Conservation (phyloP, 1,139 yeast genomes). For the Zygosaccharomyces pseudobailii region DNA sequence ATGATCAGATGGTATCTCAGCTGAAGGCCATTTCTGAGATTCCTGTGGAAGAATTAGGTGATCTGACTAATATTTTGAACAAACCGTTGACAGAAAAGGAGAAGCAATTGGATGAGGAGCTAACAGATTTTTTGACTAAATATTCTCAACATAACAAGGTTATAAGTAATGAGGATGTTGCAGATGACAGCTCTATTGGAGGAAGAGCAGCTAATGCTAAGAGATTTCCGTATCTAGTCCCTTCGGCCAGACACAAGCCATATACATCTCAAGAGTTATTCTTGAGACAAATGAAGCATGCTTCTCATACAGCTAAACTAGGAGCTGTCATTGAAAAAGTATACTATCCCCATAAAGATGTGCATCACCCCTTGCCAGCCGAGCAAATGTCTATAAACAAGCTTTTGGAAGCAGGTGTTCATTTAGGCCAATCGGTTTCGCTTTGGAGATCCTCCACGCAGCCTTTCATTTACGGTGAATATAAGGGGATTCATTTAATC, state of each 20-base stretch:
- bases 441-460: constrained; percentile 82
- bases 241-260: constrained; percentile 40
- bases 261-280: constrained; percentile 74
- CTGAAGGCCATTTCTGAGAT: constrained; percentile 21
- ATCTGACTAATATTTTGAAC: constrained; percentile 11
- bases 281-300: constrained; percentile 61
- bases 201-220: constrained; percentile 8
- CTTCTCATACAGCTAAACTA: constrained; percentile 41
- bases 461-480: constrained; percentile 81
- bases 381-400: constrained; percentile 60
- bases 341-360: constrained; percentile 66
- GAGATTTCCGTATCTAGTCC: constrained; percentile 35
- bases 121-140: constrained; percentile 26
- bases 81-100: constrained; percentile 27
- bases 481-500: constrained; percentile 83
- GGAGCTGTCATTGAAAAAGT: constrained; percentile 66
- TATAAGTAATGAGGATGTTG: constrained; percentile 14
- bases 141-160: constrained; percentile 25
- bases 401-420: constrained; percentile 88
- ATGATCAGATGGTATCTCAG: constrained; percentile 22
- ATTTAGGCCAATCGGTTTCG: constrained; percentile 82
- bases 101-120: constrained; percentile 30
- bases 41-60: constrained; percentile 17
- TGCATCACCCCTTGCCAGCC: constrained; percentile 50
- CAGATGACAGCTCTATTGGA: constrained; percentile 8